Evolutionary conservation across 495 filamentous ascomycete genomes (phyloP).

Genomic region (Podospora tetraspora): DNA sequence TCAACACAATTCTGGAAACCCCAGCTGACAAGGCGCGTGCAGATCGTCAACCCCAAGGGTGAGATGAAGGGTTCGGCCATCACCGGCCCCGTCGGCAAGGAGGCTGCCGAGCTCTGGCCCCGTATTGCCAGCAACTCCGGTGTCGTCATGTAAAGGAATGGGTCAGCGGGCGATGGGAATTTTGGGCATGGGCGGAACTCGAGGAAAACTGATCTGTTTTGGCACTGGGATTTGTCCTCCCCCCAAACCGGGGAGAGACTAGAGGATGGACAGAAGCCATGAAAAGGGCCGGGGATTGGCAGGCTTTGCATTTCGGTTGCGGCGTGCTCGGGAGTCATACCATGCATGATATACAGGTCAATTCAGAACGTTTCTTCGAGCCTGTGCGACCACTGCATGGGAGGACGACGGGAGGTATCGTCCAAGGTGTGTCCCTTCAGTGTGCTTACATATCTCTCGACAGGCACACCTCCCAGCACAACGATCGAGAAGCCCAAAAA

Average conservation of each 20-base stretch:
- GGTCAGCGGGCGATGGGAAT: slow-evolving; percentile 17
- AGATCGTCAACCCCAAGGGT: slow-evolving; percentile 99
- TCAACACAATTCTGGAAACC: background rate
- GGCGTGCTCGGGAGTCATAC: slow-evolving; percentile 39
- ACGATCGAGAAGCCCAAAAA: background rate
- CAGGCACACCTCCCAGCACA: background rate
- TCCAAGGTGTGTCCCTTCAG: background rate
- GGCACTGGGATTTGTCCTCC: slow-evolving; percentile 23
- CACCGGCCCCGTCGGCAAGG: slow-evolving; percentile 98
- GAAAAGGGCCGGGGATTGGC: slow-evolving; percentile 28
- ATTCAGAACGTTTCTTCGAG: slow-evolving; percentile 38
- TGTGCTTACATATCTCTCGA: background rate
- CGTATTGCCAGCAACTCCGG: slow-evolving; percentile 99
- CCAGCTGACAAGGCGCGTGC: slow-evolving; percentile 12
- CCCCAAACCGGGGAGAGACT: slow-evolving; percentile 18
- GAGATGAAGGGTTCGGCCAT: slow-evolving; percentile 99
- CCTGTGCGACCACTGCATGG: background rate
- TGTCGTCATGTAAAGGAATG: slow-evolving; percentile 87
- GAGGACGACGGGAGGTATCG: background rate
- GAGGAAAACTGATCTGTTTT: slow-evolving; percentile 28
- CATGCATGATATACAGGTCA: slow-evolving; percentile 37
- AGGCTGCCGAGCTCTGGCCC: slow-evolving; percentile 99
- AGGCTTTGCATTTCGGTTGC: slow-evolving; percentile 38
- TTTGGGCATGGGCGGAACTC: slow-evolving; percentile 24
- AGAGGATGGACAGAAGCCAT: slow-evolving; percentile 19